Conservation (phyloP, 106 monocot genomes). For the Apostasia shenzhenica region DNA sequence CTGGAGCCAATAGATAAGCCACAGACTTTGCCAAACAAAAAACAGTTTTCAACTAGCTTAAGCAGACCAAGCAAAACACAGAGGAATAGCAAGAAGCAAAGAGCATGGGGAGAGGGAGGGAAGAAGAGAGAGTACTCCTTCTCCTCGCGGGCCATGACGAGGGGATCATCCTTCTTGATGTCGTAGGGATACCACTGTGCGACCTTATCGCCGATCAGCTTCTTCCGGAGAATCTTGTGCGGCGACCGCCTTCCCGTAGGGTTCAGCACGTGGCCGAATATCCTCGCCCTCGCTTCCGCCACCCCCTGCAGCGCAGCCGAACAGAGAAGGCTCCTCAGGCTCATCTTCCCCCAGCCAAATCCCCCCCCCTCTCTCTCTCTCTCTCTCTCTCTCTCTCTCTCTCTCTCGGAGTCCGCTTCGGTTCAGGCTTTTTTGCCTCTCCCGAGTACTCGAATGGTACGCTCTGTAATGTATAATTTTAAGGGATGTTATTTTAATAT, state of each 20-base stretch:
- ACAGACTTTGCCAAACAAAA: too few relatives aligned
- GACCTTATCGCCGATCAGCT: conserved; percentile 75
- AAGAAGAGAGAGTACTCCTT: conserved; percentile 42
- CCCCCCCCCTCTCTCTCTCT: not conserved
- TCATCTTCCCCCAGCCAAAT: conserved; percentile 2
- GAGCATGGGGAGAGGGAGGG: not conserved
- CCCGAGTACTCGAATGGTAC: too few relatives aligned
- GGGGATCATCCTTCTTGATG: conserved; percentile 81
- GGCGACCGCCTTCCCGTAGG: conserved; percentile 66
- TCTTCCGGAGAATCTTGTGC: conserved; percentile 85
- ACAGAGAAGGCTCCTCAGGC: conserved; percentile 15
- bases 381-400: too few relatives aligned
- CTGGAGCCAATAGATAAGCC: too few relatives aligned
- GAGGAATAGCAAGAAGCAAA: conserved; percentile 17
- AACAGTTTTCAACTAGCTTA: too few relatives aligned
- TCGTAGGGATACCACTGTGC: conserved; percentile 90
- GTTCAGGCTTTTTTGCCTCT: too few relatives aligned
- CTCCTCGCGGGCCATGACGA: conserved; percentile 58
- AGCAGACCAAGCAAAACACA: not conserved
- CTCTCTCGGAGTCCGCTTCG: too few relatives aligned
- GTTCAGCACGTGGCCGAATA: conserved; percentile 91
- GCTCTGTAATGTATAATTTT: too few relatives aligned
- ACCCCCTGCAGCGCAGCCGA: conserved; percentile 43
- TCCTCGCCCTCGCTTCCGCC: conserved; percentile 75
- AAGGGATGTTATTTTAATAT: too few relatives aligned